These are phyloP conservation scores for Pseudogymnoascus sp. DNA, from an alignment of 2,329 filamentous ascomycete genomes.

Conservation along the genomic window DNA sequence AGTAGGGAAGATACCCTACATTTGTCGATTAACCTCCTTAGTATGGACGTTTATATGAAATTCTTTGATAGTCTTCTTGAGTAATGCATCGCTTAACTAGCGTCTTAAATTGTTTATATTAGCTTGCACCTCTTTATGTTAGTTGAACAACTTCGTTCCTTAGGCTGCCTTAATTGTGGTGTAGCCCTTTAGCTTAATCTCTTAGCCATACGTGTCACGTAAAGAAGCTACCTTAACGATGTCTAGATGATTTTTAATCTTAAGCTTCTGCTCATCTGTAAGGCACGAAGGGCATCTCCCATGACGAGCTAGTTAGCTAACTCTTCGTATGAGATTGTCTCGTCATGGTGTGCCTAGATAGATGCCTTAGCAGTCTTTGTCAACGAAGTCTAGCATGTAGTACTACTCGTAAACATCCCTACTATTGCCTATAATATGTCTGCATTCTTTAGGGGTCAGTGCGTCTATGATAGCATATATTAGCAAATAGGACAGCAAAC, in stretches of 20 bases:
- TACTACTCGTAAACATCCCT: conserved; percentile 17
- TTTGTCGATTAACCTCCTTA: conserved; percentile 18
- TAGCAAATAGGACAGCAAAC: conserved; percentile 7
- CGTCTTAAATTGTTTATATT: conserved; percentile 18
- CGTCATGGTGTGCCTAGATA: conserved; percentile 15
- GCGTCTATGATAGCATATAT: conserved; percentile 15
- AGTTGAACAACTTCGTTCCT: conserved; percentile 12
- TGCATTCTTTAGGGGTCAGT: conserved; percentile 18
- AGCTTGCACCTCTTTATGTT: conserved; percentile 15
- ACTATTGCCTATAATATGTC: conserved; percentile 17
- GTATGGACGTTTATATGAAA: conserved; percentile 20
- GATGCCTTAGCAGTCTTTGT: conserved; percentile 18
- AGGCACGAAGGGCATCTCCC: conserved; percentile 13
- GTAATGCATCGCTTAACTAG: conserved; percentile 15
- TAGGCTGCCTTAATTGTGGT: conserved; percentile 18
- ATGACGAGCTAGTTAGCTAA: conserved; percentile 14
- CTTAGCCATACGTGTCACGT: conserved; percentile 7
- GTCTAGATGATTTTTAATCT: conserved; percentile 17
- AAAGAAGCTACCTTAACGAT: conserved; percentile 13
- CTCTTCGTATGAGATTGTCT: conserved; percentile 14
- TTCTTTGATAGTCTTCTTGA: conserved; percentile 18
- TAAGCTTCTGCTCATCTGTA: conserved; percentile 16
- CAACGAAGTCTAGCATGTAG: conserved; percentile 19
- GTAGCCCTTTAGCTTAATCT: conserved; percentile 18
- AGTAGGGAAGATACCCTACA: conserved; percentile 17